Evolutionary conservation across 495 filamentous ascomycete genomes (phyloP).

Genomic region (Hypoxylon rickii): DNA sequence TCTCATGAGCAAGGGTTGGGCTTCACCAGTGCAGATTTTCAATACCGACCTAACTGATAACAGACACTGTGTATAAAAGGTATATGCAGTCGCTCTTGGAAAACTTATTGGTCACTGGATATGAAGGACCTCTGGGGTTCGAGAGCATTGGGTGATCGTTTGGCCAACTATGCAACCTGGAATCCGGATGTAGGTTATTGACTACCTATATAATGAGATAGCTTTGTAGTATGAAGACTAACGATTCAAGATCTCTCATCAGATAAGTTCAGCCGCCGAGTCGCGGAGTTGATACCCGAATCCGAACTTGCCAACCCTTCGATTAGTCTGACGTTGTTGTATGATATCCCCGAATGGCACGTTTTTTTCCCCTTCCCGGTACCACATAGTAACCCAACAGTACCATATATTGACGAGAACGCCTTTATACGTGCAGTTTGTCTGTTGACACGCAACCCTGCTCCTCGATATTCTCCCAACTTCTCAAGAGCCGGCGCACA

Average conservation of each 20-base stretch:
- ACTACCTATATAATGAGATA: not conserved
- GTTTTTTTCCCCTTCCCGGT: slow-evolving; percentile 15
- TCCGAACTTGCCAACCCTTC: not conserved
- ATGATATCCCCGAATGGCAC: slow-evolving; percentile 7
- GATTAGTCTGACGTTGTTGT: not conserved
- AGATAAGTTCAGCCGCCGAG: not conserved
- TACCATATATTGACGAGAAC: slow-evolving; percentile 2
- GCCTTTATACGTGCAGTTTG: slow-evolving; percentile 12
- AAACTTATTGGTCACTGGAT: not conserved
- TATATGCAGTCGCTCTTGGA: not conserved
- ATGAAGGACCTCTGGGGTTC: not conserved
- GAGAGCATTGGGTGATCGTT: slow-evolving; percentile 4
- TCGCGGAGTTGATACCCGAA: not conserved
- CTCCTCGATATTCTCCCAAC: not conserved
- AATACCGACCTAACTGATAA: not conserved
- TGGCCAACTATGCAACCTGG: slow-evolving; percentile 2
- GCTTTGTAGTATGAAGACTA: not conserved
- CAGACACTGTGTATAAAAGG: slow-evolving; percentile 16
- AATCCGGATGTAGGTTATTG: slow-evolving; percentile 4
- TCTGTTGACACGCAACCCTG: not conserved
- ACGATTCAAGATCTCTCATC: slow-evolving; percentile 4
- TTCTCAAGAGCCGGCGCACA: not conserved
- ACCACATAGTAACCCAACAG: slow-evolving; percentile 1
- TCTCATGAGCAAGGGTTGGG: slow-evolving; percentile 16
- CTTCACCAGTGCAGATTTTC: not conserved